phyloP scores from a whole-genome alignment of 495 filamentous ascomycete species.

The Rhypophila decipiens region DNA sequence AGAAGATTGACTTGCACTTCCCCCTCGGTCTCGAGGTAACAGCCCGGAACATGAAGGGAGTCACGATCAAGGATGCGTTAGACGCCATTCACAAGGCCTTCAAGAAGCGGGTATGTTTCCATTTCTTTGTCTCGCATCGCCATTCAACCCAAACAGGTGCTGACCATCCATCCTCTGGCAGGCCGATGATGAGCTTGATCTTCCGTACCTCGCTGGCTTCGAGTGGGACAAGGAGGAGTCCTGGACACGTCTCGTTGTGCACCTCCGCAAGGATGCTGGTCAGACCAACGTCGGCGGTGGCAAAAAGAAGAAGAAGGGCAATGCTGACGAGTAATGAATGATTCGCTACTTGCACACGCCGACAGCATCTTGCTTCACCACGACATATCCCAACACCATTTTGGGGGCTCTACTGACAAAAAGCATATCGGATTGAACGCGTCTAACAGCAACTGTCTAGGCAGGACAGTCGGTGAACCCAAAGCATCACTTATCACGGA shows the following conservation, averaged over 20 bases:
- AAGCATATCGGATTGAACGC: no score
- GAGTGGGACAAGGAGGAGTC: conserved; percentile 91
- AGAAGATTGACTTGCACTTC: conserved; percentile 90
- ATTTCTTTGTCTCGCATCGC: neutral
- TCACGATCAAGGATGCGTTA: conserved; percentile 90
- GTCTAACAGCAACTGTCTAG: no score
- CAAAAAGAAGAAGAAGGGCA: conserved; percentile 62
- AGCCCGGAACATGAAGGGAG: conserved; percentile 82
- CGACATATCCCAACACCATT: no score
- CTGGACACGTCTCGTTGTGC: conserved; percentile 66
- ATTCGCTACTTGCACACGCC: no score
- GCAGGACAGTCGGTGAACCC: no score
- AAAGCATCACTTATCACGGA: no score
- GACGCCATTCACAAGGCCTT: conserved; percentile 91
- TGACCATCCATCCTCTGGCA: conserved; percentile 23
- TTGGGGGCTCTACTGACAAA: no score
- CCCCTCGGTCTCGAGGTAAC: conserved; percentile 80
- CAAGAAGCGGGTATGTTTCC: conserved; percentile 73
- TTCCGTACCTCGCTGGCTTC: conserved; percentile 81
- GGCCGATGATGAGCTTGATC: conserved; percentile 83
- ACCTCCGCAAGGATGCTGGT: conserved; percentile 65
- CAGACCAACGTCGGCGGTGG: conserved; percentile 52
- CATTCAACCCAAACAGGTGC: neutral
- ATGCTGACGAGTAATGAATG: conserved; percentile 37
- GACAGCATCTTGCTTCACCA: no score